Evolutionary conservation across 208 protist genomes (phyloP), one percentile per base, ranked within the genome.

Genomic region (Leishmania lainsoni): DNA sequence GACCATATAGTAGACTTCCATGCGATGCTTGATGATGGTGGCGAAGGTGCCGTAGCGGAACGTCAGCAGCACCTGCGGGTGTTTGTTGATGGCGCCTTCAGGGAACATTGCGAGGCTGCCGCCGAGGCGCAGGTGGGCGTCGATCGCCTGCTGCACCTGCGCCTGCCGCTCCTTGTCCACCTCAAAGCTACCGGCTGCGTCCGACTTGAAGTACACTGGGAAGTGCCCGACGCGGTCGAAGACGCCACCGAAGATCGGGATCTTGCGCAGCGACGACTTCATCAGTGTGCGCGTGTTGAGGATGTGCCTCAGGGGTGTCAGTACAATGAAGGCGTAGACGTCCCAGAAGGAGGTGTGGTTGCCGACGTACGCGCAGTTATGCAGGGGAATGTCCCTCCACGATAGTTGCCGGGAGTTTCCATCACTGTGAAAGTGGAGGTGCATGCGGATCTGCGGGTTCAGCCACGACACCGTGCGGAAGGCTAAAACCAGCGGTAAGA

Each of bases 341-440:
- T 94, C 91, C 85, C 91, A 93, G 80, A 91, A 92, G 63, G 91
- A 94, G 59, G 87, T 83, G 87, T 94, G 91, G 75, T 94, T 94
- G 69, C 90, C 75, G 22, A 90, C 70, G 16, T 89, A 79, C 8
- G 85, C 86, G 6, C 51, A 39, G 48, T 79, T 39, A 71, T 81
- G 49, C 39, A 75, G 63, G 0, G 32, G 76, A 29, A 91, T 61
- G 58, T 85, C 77, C 12, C 63, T 16, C 79, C 82, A 79, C 14
- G 58, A 66, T 3, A 54, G 68, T 8, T 58, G 79, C 49, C 61
- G 76, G 58, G 77, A 77, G 5, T 73, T 63, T 1, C 56, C 48
- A 51, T 84, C 79, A 1, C 75, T 66, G 72, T 87, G 82, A 66
- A 87, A 91, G 26, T n/a, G 17, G 0, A 90, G 45, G 17, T 70